A percentile compares a stretch with the other conserved stretches of the same genome.
Evolutionary conservation across 306 rosid genomes (phyloP).

Genomic region (Sesbania bispinosa): DNA sequence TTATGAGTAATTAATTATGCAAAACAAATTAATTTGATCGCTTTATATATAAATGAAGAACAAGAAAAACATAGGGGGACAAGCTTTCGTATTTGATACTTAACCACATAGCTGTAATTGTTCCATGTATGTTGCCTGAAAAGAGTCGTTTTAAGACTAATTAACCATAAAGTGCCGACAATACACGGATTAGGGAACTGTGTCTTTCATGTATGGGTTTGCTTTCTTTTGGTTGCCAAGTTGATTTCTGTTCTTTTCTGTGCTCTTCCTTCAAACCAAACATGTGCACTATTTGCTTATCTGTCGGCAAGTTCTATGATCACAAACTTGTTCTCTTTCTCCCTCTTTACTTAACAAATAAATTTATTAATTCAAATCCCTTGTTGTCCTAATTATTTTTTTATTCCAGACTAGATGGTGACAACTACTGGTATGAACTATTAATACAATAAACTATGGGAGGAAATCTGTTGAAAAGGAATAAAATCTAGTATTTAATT

Average conservation of each 20-base stretch:
- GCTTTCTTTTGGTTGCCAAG: not conserved
- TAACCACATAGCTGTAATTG: not conserved
- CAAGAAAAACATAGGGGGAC: too few relatives aligned
- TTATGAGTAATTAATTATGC: too few relatives aligned
- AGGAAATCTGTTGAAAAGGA: slow-evolving; percentile 28
- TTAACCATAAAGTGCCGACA: slow-evolving; percentile 5
- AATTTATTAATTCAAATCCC: slow-evolving; percentile 21
- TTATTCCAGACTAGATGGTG: slow-evolving; percentile 8
- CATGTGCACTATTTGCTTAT: slow-evolving; percentile 31
- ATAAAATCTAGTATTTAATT: slow-evolving; percentile 39
- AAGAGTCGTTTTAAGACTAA: slow-evolving; percentile 6
- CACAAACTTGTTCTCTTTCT: too few relatives aligned
- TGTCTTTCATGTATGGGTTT: not conserved
- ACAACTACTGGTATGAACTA: slow-evolving; percentile 11
- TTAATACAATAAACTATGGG: not conserved
- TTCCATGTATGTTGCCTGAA: not conserved
- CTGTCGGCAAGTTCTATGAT: too few relatives aligned
- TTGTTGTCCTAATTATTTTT: slow-evolving; percentile 16
- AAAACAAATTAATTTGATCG: too few relatives aligned
- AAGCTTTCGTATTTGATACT: too few relatives aligned
- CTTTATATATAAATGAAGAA: too few relatives aligned
- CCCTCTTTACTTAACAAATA: not conserved
- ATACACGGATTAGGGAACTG: not conserved
- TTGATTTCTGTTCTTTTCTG: not conserved
- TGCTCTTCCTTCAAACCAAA: not conserved